Base-by-base conservation (phyloP, 441 rosid species). In the Macaranga tanarius region DNA sequence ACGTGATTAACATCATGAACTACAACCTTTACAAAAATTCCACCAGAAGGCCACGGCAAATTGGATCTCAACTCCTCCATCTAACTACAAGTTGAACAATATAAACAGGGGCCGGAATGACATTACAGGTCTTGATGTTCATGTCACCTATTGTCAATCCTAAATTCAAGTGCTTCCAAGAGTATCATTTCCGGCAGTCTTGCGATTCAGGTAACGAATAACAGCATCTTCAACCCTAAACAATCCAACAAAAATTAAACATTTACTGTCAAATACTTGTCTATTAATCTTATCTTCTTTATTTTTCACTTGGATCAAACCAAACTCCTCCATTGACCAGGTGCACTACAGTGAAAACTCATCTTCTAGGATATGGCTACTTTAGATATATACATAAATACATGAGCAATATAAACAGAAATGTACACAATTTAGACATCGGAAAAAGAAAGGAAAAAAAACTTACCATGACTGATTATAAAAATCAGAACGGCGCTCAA, bases 211-310 rank as follows among this genome's bases (percentile, higher is more conserved):
- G 80, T 91, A 91, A 9, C 87, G 92, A 59, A 83, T 80, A 63
- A 89, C 92, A 55, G 94, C 94, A 84, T 89, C 94, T 78, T 88
- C 97, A 69, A 85, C 89, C 97, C 94, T 89, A 50, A 31, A 62
- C 47, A 62, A 67, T 76, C 25, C 51, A 62, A 72, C 13, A 72
- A 60, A 70, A 65, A 67, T 7, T 3, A 52, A 60, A 72, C n/a
- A 47, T 61, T 63, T 5, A 70, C 4, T 22, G 62, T 71, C 31
- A 2, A 70, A 4, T n/a, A 52, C 17, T 10, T 15, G 15, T 25
- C 45, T 13, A 62, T n/a, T 54, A 31, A 61, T 10, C 28, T 56
- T 47, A 2, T 9, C 2, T 65, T 59, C 62, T 31, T 62, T 22
- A 22, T 19, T 31, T 25, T 57, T 75, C 60, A 69, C 45, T 23